Percentiles rank a stretch among this genome's conserved stretches.
These are phyloP conservation scores for Trichoderma oligosporum DNA, from an alignment of 2,329 filamentous ascomycete genomes.

Conservation along the genomic window DNA sequence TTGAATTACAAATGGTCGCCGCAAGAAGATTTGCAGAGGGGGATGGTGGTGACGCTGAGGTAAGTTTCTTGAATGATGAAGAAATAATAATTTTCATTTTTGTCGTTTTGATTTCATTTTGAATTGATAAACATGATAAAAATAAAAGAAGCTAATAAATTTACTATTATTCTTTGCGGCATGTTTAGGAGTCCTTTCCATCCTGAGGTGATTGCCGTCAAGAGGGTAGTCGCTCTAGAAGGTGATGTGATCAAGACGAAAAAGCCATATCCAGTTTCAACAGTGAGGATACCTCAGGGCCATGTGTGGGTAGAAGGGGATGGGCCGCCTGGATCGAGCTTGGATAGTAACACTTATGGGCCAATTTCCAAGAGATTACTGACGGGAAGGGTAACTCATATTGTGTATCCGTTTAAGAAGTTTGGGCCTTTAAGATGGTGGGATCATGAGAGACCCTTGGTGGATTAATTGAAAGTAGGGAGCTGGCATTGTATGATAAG, in stretches of 20 bases:
- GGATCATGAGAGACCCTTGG: conserved; percentile 42
- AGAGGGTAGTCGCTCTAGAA: conserved; percentile 76
- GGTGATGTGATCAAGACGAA: conserved; percentile 72
- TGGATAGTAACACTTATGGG: conserved; percentile 89
- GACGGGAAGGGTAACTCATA: conserved; percentile 67
- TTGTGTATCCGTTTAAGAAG: conserved; percentile 65
- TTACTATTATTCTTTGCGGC: too few relatives aligned
- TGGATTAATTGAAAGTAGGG: conserved; percentile 13
- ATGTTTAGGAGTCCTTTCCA: conserved; percentile 65
- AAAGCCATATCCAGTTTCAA: conserved; percentile 53
- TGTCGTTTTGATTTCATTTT: too few relatives aligned
- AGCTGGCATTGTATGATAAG: conserved; percentile 11
- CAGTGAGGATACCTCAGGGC: conserved; percentile 67
- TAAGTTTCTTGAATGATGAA: too few relatives aligned
- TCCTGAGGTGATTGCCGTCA: conserved; percentile 68
- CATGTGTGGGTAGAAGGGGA: conserved; percentile 97
- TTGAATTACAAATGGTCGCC: conserved; percentile 58
- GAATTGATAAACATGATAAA: too few relatives aligned
- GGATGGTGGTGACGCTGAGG: conserved; percentile 73
- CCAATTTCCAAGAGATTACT: conserved; percentile 74
- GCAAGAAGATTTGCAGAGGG: conserved; percentile 57
- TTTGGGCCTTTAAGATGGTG: conserved; percentile 56
- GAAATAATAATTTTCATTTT: too few relatives aligned
- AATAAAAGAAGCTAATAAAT: neutral
- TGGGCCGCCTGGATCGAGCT: conserved; percentile 62